These are phyloP conservation scores for Pachyrhizus erosus DNA, from an alignment of 306 rosid genomes.

Conservation along the genomic window DNA sequence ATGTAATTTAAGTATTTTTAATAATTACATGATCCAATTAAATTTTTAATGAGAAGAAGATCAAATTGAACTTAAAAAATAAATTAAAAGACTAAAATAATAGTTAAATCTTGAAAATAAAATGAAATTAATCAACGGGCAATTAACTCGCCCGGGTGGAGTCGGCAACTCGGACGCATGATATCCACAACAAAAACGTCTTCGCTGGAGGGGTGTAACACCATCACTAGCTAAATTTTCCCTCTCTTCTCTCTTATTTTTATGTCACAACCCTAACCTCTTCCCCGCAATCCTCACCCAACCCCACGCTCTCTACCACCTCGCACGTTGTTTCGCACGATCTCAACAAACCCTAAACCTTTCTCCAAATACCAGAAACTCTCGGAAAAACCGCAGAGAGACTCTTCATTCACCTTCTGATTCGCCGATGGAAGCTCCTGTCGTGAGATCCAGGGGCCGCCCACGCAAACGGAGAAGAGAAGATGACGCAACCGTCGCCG, in stretches of 20 bases:
- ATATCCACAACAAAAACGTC: conserved; percentile 11
- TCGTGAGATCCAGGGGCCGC: conserved; percentile 74
- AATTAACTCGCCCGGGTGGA: no score
- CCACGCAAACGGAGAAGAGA: conserved; percentile 76
- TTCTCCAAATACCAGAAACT: not conserved
- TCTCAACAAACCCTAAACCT: conserved; percentile 43
- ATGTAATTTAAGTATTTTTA: no score
- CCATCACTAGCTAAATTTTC: conserved; percentile 2
- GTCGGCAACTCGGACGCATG: no score
- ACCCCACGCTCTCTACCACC: not conserved
- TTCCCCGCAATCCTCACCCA: no score
- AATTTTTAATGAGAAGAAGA: no score
- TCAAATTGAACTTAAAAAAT: no score
- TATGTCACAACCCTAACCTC: conserved; percentile 13
- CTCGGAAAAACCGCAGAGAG: conserved; percentile 38
- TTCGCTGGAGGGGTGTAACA: not conserved
- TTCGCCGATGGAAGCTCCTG: conserved; percentile 66
- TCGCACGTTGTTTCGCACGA: conserved; percentile 26
- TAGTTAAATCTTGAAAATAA: no score
- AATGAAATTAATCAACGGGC: no score
- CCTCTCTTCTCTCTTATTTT: not conserved
- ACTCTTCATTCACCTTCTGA: not conserved
- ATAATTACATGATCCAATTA: no score
- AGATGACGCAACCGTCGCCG: conserved; percentile 44
- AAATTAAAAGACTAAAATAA: no score